Percentiles rank a stretch among this genome's conserved stretches.
phyloP scores from a whole-genome alignment of 305 asterid genomes.

The Fraxinus ornus region DNA sequence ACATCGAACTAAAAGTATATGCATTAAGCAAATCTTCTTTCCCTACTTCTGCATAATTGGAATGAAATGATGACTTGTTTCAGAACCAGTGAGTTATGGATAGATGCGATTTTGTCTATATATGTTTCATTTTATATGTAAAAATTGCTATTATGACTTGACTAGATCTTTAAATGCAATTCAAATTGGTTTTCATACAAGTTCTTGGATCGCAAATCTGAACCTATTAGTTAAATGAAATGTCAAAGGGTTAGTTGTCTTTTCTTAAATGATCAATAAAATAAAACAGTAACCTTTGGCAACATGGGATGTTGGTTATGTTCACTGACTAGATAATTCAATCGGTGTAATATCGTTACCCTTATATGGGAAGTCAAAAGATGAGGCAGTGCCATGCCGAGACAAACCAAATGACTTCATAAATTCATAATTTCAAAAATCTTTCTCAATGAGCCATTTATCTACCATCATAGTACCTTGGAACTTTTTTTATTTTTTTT shows the following conservation, averaged over 20 bases:
- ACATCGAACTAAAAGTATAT: background rate
- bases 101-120: too few species aligned
- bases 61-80: too few species aligned
- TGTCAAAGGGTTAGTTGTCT: background rate
- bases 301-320: background rate
- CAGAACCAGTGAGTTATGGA: too few species aligned
- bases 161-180: background rate
- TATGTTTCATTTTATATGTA: too few species aligned
- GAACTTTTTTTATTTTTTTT: too few species aligned
- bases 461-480: background rate
- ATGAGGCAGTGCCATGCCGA: background rate
- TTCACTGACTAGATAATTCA: background rate
- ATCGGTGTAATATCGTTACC: background rate
- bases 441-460: background rate
- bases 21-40: background rate
- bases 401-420: background rate
- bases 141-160: too few species aligned
- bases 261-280: background rate
- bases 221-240: background rate
- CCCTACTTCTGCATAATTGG: background rate
- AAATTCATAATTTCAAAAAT: background rate
- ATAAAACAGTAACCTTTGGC: background rate
- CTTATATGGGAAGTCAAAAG: background rate
- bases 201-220: background rate
- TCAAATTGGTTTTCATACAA: background rate